These are phyloP conservation scores for Didymosphaeria variabile DNA, from an alignment of 2,329 filamentous ascomycete species.

Conservation along the genomic window DNA sequence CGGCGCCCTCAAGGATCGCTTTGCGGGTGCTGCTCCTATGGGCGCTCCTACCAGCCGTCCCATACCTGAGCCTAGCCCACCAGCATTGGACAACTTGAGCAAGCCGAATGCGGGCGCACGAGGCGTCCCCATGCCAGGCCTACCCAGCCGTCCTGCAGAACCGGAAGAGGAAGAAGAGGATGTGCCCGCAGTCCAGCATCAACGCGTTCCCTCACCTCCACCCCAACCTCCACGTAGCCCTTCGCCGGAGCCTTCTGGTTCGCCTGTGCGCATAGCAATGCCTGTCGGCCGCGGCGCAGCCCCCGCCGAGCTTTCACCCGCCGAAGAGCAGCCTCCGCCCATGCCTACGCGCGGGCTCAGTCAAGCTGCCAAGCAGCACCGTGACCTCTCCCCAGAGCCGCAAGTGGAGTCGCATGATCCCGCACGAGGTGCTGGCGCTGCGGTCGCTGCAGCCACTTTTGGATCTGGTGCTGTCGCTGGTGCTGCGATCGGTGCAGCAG, in stretches of 20 bases:
- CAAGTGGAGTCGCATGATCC: slow-evolving; percentile 64
- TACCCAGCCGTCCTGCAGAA: slow-evolving; percentile 67
- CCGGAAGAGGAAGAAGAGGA: slow-evolving; percentile 55
- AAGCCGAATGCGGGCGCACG: slow-evolving; percentile 71
- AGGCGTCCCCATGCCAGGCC: slow-evolving; percentile 80
- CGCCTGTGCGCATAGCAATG: slow-evolving; percentile 85
- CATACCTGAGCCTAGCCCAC: slow-evolving; percentile 59
- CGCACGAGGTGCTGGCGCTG: slow-evolving; percentile 63
- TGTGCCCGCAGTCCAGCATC: slow-evolving; percentile 64
- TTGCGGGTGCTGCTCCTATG: slow-evolving; percentile 75
- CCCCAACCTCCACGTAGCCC: slow-evolving; percentile 50
- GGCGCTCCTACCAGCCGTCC: slow-evolving; percentile 56
- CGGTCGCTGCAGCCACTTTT: slow-evolving; percentile 56
- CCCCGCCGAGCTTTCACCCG: slow-evolving; percentile 61
- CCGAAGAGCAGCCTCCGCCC: slow-evolving; percentile 60
- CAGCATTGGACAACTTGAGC: slow-evolving; percentile 71
- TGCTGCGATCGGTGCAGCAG: slow-evolving; percentile 51
- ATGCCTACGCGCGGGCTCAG: slow-evolving; percentile 73
- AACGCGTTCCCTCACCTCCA: slow-evolving; percentile 55
- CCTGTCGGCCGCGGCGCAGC: slow-evolving; percentile 75
- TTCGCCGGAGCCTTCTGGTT: slow-evolving; percentile 66
- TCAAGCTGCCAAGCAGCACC: slow-evolving; percentile 68
- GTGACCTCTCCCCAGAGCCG: slow-evolving; percentile 72
- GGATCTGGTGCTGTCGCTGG: slow-evolving; percentile 54
- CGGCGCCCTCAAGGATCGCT: slow-evolving; percentile 80